Conservation (phyloP, 1,284 basidiomycete genomes). For the Cutaneotrichosporon curvatum region DNA sequence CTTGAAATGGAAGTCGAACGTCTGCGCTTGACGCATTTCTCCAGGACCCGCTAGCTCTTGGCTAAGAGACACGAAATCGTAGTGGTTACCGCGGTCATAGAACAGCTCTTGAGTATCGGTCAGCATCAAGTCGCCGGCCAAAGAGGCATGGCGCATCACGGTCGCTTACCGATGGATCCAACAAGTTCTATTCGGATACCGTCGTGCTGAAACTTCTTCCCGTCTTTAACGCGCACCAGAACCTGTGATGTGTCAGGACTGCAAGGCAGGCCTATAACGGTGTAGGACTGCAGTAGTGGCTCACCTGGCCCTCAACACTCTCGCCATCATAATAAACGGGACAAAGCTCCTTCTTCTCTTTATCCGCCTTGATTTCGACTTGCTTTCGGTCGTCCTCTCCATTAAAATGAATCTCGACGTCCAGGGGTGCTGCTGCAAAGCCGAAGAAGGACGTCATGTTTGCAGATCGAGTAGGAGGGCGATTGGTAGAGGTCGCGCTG, state of each 20-base stretch:
- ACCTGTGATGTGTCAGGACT: slow-evolving; percentile 53
- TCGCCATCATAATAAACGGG: slow-evolving; percentile 97
- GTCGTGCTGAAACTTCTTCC: slow-evolving; percentile 90
- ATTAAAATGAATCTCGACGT: slow-evolving; percentile 81
- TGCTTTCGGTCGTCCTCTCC: slow-evolving; percentile 79
- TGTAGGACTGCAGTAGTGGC: no score
- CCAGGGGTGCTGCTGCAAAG: slow-evolving; percentile 73
- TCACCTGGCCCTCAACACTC: slow-evolving; percentile 75
- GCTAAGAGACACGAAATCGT: slow-evolving; percentile 91
- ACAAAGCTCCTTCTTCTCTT: slow-evolving; percentile 71
- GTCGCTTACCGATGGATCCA: slow-evolving; percentile 79
- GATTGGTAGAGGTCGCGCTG: not conserved
- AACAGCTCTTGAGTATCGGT: slow-evolving; percentile 87
- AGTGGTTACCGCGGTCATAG: slow-evolving; percentile 78
- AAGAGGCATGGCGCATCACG: no score
- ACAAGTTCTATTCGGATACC: slow-evolving; percentile 98
- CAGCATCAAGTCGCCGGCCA: no score
- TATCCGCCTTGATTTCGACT: slow-evolving; percentile 58
- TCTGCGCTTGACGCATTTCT: slow-evolving; percentile 89
- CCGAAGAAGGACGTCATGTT: slow-evolving; percentile 61
- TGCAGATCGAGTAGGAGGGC: not conserved
- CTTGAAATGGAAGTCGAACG: slow-evolving; percentile 94
- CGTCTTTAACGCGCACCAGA: slow-evolving; percentile 80
- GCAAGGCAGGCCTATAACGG: not conserved
- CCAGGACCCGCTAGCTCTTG: slow-evolving; percentile 91